A percentile compares a stretch with the other conserved stretches of the same genome.
These are phyloP conservation scores for Pterocarpus santalinus DNA, from an alignment of 306 rosid genomes.

Conservation along the genomic window DNA sequence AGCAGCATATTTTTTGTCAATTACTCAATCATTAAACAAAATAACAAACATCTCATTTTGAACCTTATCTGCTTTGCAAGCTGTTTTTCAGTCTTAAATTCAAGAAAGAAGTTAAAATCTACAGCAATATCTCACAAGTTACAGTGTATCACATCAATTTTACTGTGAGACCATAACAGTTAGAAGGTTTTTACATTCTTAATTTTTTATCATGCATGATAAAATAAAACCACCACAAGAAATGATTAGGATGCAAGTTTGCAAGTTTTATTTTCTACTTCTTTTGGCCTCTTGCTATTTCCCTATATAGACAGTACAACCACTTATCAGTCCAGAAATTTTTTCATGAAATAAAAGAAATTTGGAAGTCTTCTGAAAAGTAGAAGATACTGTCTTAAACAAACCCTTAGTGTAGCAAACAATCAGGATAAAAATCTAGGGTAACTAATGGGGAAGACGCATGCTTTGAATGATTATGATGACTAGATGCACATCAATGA, in stretches of 20 bases:
- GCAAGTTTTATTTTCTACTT: background rate
- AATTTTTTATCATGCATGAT: background rate
- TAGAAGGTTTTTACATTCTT: slow-evolving; percentile 4
- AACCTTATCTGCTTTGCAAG: background rate
- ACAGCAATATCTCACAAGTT: background rate
- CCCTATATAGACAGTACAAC: background rate
- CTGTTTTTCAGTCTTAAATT: background rate
- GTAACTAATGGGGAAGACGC: slow-evolving; percentile 3
- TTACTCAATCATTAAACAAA: background rate
- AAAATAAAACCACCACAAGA: background rate
- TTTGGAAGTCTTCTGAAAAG: slow-evolving; percentile 5
- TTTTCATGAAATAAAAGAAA: slow-evolving; percentile 7
- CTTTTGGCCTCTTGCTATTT: background rate
- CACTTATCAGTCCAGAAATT: background rate
- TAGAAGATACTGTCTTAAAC: slow-evolving; percentile 32
- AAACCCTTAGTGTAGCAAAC: slow-evolving; percentile 17
- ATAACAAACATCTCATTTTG: background rate
- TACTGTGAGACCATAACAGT: background rate
- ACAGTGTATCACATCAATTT: slow-evolving; percentile 3
- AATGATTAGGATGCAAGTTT: background rate
- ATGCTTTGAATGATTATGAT: slow-evolving; percentile 11
- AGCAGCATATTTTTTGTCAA: background rate
- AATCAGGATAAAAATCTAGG: slow-evolving; percentile 11
- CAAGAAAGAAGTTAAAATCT: background rate
- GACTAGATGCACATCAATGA: slow-evolving; percentile 10